Evolutionary conservation across 352 stramenopile genomes (phyloP), one percentile per base, ranked within the genome.

Genomic region (Globisporangium echinulatum): DNA sequence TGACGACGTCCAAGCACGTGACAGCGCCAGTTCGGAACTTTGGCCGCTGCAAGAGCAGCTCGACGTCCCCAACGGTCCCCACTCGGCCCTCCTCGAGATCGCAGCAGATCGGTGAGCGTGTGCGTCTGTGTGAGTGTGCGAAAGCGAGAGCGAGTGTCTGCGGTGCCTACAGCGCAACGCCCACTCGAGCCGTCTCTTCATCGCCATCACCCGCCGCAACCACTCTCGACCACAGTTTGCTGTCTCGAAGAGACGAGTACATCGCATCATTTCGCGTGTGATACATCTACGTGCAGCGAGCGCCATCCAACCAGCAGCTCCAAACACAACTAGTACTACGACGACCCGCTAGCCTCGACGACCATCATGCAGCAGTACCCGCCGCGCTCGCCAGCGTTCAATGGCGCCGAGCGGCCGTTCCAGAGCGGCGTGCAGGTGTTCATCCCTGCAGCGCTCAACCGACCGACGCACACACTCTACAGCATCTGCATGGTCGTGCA

Each of bases 401-500:
- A 33, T 38, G 25, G 50, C 25, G 39, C 50, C 13, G 58, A 62
- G 62, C 62, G 37, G 36, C 48, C 61, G 39, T 65, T 65, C 59
- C 46, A 60, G 50, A 79, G 65, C 53, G 81, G 81, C 51, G 82
- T 91, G 53, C 79, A 91, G 60, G 82, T 90, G 51, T 85, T 90
- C 59, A 91, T 93, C 69, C 84, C 84, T 0, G 84, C 84, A 56
- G 84, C 84, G 57, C 75, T 93, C 25, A 93, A 93, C 65, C 75
- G 84, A 7, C 84, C 84, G 39, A 86, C 79, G 33, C 84, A 93
- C 68, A 93, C 84, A 59, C 72, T 93, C 38, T 93, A 93, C 69
- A 90, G 82, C 67, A 88, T 93, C 59, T 90, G 75, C 61, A 84
- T 91, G 75, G 63, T 71, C 33, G 84, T 93, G 60, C 82, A 93